A percentile compares a stretch with the other conserved stretches of the same genome.
These are phyloP conservation scores for Colletotrichum euphorbiae DNA, from an alignment of 2,329 filamentous ascomycete species.

Conservation along the genomic window DNA sequence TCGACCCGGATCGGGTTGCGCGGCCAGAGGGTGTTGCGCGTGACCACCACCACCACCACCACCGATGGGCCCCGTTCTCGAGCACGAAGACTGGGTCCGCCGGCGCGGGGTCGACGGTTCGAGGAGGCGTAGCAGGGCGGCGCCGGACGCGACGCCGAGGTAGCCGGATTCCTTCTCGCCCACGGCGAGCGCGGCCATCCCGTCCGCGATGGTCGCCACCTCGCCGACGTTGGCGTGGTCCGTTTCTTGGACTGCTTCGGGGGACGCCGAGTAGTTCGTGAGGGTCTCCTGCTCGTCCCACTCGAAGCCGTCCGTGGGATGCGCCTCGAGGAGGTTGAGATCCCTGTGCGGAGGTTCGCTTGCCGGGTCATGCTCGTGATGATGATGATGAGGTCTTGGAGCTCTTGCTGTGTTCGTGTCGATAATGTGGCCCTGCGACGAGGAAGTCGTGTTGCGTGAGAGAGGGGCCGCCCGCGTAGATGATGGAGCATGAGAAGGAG, in stretches of 20 bases:
- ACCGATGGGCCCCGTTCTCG: constrained; percentile 26
- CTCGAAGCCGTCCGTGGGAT: constrained; percentile 51
- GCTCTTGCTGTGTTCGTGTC: neutral
- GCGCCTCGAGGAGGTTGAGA: constrained; percentile 46
- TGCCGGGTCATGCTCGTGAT: neutral
- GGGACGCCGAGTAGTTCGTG: constrained; percentile 44
- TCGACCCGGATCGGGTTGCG: constrained; percentile 49
- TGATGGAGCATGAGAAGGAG: neutral
- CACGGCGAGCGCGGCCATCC: constrained; percentile 53
- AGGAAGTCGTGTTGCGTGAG: neutral
- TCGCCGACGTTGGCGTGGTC: constrained; percentile 44
- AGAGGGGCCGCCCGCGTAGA: neutral
- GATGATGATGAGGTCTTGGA: neutral
- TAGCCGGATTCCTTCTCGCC: constrained; percentile 55
- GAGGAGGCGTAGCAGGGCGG: constrained; percentile 54
- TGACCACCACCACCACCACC: no score
- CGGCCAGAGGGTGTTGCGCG: constrained; percentile 35
- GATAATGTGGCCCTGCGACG: neutral
- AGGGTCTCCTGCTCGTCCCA: constrained; percentile 50
- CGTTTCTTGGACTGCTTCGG: constrained; percentile 40
- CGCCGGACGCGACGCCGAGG: constrained; percentile 58
- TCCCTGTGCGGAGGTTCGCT: constrained; percentile 24
- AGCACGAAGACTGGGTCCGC: constrained; percentile 41
- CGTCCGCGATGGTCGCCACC: constrained; percentile 46
- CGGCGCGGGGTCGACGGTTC: constrained; percentile 46